phyloP scores from a whole-genome alignment of 2,329 filamentous ascomycete species.

The Aspergillus fumigatiaffinis region DNA sequence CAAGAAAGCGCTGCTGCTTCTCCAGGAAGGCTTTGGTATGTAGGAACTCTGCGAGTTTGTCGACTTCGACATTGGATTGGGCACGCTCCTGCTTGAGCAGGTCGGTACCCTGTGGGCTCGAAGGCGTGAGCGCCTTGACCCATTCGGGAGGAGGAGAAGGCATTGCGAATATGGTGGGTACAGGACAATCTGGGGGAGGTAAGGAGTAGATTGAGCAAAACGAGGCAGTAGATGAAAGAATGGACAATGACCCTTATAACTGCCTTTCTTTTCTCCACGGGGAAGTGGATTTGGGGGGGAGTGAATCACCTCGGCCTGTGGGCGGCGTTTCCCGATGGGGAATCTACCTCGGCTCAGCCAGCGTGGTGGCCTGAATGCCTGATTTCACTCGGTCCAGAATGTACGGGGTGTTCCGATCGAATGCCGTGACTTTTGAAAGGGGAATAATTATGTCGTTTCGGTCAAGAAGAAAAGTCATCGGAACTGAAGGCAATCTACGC shows the following conservation, averaged over 20 bases:
- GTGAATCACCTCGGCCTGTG: neutral
- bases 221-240: constrained; percentile 7
- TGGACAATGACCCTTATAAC: neutral
- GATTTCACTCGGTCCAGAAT: neutral
- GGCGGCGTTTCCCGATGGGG: neutral
- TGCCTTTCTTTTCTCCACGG: neutral
- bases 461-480: neutral
- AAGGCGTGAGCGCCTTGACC: constrained; percentile 64
- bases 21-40: constrained; percentile 64
- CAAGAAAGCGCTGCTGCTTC: constrained; percentile 57
- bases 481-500: neutral
- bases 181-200: constrained; percentile 1
- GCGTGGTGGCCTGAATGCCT: neutral
- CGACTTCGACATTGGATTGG: constrained; percentile 63
- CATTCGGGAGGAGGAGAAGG: constrained; percentile 52
- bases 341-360: neutral
- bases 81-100: constrained; percentile 66
- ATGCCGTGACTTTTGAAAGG: neutral
- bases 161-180: constrained; percentile 21
- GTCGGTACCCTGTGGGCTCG: constrained; percentile 65
- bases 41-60: constrained; percentile 64
- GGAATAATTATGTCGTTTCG: neutral
- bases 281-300: neutral
- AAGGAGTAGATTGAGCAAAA: neutral
- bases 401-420: neutral